Conservation (phyloP, 495 filamentous ascomycete genomes). For the Hypoxylon cercidicola region DNA sequence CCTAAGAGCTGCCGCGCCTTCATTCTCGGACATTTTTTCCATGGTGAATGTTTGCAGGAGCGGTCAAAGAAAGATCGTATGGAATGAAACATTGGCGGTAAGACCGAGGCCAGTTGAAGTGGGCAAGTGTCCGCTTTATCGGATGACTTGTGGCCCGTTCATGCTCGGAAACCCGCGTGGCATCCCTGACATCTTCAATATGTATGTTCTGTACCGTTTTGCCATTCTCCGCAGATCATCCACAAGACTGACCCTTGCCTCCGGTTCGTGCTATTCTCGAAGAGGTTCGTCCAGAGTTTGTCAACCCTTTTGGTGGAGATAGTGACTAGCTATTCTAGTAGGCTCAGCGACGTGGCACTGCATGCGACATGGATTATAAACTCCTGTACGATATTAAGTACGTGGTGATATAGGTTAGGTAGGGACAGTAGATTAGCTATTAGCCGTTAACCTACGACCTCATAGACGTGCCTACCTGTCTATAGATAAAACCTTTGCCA, state of each 20-base stretch:
- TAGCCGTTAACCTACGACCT: background rate
- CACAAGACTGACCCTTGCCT: background rate
- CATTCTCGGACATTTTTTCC: background rate
- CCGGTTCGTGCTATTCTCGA: constrained; percentile 1
- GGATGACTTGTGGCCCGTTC: background rate
- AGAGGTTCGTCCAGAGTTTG: constrained; percentile 5
- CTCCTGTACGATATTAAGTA: background rate
- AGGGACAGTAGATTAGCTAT: background rate
- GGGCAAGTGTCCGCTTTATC: background rate
- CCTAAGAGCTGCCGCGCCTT: constrained; percentile 6
- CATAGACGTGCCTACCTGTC: background rate
- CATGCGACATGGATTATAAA: constrained; percentile 1
- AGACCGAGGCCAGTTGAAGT: background rate
- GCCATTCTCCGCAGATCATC: background rate
- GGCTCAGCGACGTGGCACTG: constrained; percentile 10
- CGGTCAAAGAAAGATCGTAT: background rate
- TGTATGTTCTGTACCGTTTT: too few species aligned
- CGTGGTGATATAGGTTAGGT: background rate
- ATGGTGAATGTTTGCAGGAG: background rate
- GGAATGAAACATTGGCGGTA: background rate
- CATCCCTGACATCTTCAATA: too few species aligned
- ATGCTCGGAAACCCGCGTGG: too few species aligned
- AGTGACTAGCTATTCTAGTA: constrained; percentile 8
- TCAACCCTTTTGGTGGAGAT: constrained; percentile 4
- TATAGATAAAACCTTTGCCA: background rate